These are phyloP conservation scores for Ambispora gerdemannii DNA, from an alignment of 192 early-diverging fungal species.

Conservation along the genomic window DNA sequence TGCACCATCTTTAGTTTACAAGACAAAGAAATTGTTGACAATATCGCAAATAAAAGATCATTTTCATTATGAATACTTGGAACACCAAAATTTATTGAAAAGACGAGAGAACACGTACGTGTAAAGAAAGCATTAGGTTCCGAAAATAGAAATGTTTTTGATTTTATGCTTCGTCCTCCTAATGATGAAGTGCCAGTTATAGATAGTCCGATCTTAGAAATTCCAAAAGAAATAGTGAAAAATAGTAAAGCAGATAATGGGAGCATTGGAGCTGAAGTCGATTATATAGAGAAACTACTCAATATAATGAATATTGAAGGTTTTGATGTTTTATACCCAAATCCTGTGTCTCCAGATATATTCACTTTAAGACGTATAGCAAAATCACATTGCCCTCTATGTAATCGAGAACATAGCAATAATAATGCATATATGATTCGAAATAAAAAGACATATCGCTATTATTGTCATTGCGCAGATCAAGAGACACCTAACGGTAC, in stretches of 20 bases:
- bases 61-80: conserved; percentile 1
- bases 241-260: not conserved
- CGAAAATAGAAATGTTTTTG: not conserved
- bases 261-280: not conserved
- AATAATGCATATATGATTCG: not conserved
- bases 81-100: not conserved
- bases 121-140: not conserved
- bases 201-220: conserved; percentile 11
- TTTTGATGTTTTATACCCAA: conserved; percentile 8
- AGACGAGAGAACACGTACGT: not conserved
- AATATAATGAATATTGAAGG: not conserved
- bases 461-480: conserved; percentile 2
- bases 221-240: not conserved
- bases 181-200: conserved; percentile 21
- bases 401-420: not conserved
- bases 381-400: not conserved
- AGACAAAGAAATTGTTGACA: too few species aligned
- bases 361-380: not conserved
- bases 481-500: not conserved
- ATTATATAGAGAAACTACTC: conserved; percentile 13
- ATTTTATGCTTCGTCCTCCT: conserved; percentile 8
- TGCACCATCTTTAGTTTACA: too few species aligned
- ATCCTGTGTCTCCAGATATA: not conserved
- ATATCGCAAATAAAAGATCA: too few species aligned
- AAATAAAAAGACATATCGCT: conserved; percentile 3